Evolutionary conservation across 106 monocot genomes (phyloP).

Genomic region (Cymbidium sinense): DNA sequence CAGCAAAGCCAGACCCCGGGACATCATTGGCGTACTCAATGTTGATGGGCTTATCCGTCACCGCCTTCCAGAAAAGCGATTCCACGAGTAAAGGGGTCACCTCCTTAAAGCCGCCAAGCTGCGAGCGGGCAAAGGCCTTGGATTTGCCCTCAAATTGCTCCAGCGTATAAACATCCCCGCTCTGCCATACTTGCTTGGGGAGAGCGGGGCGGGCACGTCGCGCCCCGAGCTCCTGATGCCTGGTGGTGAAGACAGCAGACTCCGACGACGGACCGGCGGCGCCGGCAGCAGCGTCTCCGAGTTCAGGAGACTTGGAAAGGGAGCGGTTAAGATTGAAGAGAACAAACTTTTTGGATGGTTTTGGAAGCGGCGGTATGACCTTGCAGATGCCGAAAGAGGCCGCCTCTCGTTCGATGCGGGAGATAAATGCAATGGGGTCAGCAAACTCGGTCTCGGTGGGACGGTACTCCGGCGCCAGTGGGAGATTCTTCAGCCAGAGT

Average conservation of each 20-base stretch:
- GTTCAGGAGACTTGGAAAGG: slow-evolving; percentile 38
- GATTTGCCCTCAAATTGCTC: slow-evolving; percentile 95
- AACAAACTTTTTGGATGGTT: slow-evolving; percentile 63
- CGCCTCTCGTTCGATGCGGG: slow-evolving; percentile 79
- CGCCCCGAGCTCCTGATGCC: slow-evolving; percentile 81
- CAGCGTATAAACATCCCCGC: slow-evolving; percentile 73
- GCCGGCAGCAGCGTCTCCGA: background rate
- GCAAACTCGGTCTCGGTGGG: slow-evolving; percentile 94
- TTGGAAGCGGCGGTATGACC: slow-evolving; percentile 78
- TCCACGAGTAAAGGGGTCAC: slow-evolving; percentile 55
- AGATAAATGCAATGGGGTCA: slow-evolving; percentile 95
- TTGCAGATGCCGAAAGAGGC: slow-evolving; percentile 93
- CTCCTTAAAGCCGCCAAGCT: slow-evolving; percentile 37
- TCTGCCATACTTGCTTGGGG: slow-evolving; percentile 95
- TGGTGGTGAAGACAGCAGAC: slow-evolving; percentile 55
- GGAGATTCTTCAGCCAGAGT: slow-evolving; percentile 66
- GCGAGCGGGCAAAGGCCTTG: slow-evolving; percentile 43
- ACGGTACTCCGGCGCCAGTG: slow-evolving; percentile 77
- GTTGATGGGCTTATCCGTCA: slow-evolving; percentile 68
- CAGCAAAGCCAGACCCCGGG: slow-evolving; percentile 80
- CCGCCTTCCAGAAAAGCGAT: slow-evolving; percentile 74
- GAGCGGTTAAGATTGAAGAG: slow-evolving; percentile 65
- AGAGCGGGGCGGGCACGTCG: slow-evolving; percentile 13
- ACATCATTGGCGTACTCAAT: slow-evolving; percentile 97
- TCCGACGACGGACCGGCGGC: background rate